Base-by-base conservation (phyloP, 257 asterid species). In the Plantago ovata region DNA sequence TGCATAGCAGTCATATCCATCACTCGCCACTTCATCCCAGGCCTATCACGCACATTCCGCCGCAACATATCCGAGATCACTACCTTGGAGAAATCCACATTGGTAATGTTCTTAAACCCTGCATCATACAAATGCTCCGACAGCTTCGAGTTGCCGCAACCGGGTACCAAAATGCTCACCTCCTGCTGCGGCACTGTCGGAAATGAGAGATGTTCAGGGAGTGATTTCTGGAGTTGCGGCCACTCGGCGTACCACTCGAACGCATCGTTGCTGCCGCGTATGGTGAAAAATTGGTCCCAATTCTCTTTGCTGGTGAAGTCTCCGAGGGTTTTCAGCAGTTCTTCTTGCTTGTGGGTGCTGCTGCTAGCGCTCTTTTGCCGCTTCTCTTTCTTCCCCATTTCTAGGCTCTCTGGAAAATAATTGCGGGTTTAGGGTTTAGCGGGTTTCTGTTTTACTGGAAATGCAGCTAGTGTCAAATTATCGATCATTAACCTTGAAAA, bases 201-300 rank as follows among this genome's bases (percentile, higher is more conserved):
- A 42, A 49, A 38, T 7, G 44, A 61, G 13, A 87, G 83, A 13
- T 77, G 78, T 9, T 64, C 15, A 10, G 70, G 61, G 67, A 92
- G 84, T 33, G 69, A 67, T 36, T 39, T 69, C 33, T 67, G 77
- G 65, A 85, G 81, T 39, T 79, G 83, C 9, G 95, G 79, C 96
- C 96, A 90, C 51, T 86, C 96, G 13, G 95, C 90, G 33, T 92
- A 92, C 98, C 98, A 92, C 56, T 92, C 98, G 75, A 92, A 92
- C 9, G 91, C 68, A 65, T 92, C 85, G 58, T 77, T 83, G 52
- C 67, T 50, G 63, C 96, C 95, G 74, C 96, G 71, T 39, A 88
- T 74, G 46, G 74, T 76, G 69, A 88, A 92, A 33, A 92, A 88
- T n/a, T 76, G 56, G 72, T 92, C 98, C 98, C 98, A 92, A 42